A percentile compares a stretch with the other conserved stretches of the same genome.
Conservation (phyloP, 2,329 filamentous ascomycete species). For the Byssoonygena ceratinophila region DNA sequence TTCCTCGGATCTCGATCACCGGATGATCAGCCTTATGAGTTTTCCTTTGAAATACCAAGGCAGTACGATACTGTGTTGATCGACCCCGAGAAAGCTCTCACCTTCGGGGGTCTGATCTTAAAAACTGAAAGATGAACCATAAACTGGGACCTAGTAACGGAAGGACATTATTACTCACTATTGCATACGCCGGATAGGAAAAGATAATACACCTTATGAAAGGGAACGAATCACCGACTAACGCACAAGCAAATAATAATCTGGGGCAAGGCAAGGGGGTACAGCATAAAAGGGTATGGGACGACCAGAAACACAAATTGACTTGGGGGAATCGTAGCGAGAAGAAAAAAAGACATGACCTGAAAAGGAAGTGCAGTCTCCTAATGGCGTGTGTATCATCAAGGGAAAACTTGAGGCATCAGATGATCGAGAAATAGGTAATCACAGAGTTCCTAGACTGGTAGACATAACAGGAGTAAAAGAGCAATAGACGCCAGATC, state of each 20-base stretch:
- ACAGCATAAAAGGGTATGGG: conserved; percentile 6
- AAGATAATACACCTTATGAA: conserved; percentile 5
- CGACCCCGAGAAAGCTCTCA: neutral
- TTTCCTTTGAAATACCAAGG: no score
- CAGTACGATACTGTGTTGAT: no score
- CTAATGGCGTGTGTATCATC: neutral
- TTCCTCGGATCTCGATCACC: no score
- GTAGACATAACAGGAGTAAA: neutral
- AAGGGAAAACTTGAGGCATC: neutral
- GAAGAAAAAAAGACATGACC: neutral
- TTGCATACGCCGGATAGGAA: conserved; percentile 9
- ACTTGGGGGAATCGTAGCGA: conserved; percentile 8
- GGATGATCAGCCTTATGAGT: no score
- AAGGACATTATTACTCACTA: conserved; percentile 7
- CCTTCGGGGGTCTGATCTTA: neutral
- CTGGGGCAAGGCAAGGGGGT: neutral
- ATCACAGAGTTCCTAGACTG: conserved; percentile 5
- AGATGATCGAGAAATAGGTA: neutral
- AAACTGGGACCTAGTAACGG: neutral
- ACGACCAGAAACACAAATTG: conserved; percentile 7
- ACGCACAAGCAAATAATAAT: neutral
- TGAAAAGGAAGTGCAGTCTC: neutral
- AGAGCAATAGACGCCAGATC: conserved; percentile 4
- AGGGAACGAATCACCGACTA: neutral
- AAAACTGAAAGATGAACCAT: neutral